These are phyloP conservation scores for Nicotiana otophora DNA, from an alignment of 257 asterid species.

Conservation along the genomic window DNA sequence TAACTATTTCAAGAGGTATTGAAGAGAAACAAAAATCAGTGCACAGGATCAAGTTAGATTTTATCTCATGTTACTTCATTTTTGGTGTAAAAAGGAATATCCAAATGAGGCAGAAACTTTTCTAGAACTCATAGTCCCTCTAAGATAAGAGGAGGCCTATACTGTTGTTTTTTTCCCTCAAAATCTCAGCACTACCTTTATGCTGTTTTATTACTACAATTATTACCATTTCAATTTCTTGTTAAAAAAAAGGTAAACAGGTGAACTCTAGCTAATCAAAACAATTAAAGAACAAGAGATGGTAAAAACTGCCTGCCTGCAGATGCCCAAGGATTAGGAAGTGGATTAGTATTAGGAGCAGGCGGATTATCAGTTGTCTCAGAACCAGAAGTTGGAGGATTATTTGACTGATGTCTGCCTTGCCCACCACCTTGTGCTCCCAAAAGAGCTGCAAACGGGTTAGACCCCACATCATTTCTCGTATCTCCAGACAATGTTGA, in stretches of 20 bases:
- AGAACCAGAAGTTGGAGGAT: slow-evolving; percentile 29
- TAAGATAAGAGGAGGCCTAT: background rate
- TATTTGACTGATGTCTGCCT: slow-evolving; percentile 23
- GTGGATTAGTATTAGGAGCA: slow-evolving; percentile 54
- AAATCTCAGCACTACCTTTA: background rate
- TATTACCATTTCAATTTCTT: background rate
- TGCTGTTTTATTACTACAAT: background rate
- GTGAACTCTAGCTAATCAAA: background rate
- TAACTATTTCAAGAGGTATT: background rate
- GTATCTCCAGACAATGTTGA: slow-evolving; percentile 42
- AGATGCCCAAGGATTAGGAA: slow-evolving; percentile 63
- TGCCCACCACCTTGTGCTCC: slow-evolving; percentile 38
- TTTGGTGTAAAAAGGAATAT: background rate
- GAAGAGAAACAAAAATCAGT: background rate
- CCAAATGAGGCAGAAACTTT: background rate
- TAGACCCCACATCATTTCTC: slow-evolving; percentile 33
- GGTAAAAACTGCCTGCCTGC: slow-evolving; percentile 31
- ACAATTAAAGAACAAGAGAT: background rate
- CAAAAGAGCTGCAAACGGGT: slow-evolving; percentile 52
- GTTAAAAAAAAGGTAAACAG: background rate
- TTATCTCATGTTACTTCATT: background rate
- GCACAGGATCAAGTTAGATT: background rate
- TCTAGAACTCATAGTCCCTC: background rate
- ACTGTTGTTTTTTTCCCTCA: background rate
- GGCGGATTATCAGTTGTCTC: slow-evolving; percentile 31